Evolutionary conservation across 805 yeast species (phyloP).

Genomic region (Starmerella kuoi): DNA sequence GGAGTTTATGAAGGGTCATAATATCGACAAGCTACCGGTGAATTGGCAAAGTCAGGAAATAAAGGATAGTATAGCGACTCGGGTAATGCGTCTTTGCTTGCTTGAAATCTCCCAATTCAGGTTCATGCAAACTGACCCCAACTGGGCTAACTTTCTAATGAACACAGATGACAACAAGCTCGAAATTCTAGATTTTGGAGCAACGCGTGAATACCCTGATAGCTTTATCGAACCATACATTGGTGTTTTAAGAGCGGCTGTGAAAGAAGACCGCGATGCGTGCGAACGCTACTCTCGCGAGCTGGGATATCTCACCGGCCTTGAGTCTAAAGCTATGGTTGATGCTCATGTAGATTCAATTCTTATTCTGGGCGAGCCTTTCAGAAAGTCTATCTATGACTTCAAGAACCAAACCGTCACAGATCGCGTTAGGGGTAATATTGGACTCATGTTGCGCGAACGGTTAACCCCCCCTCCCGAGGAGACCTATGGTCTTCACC

Average conservation of each 20-base stretch:
- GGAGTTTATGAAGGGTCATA: conserved; percentile 76
- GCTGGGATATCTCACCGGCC: conserved; percentile 83
- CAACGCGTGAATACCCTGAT: conserved; percentile 65
- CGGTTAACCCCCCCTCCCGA: conserved; percentile 96
- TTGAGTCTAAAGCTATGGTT: conserved; percentile 78
- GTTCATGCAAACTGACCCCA: conserved; percentile 98
- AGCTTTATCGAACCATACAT: conserved; percentile 61
- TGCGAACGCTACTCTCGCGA: conserved; percentile 55
- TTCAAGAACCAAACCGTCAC: conserved; percentile 83
- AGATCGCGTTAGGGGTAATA: conserved; percentile 78
- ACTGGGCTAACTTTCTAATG: conserved; percentile 95
- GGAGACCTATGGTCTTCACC: conserved; percentile 91
- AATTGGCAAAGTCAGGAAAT: conserved; percentile 51
- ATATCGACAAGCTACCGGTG: conserved; percentile 34
- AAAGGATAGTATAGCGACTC: conserved; percentile 68
- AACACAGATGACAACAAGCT: conserved; percentile 58
- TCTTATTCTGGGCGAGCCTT: conserved; percentile 85
- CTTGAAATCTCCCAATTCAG: conserved; percentile 71
- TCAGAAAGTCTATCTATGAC: conserved; percentile 48
- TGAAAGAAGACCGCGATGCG: conserved; percentile 47
- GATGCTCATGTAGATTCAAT: conserved; percentile 88
- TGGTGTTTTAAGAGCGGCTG: conserved; percentile 62
- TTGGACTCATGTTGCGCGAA: conserved; percentile 80
- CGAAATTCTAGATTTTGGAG: conserved; percentile 90
- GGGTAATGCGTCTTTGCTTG: conserved; percentile 76